These are phyloP conservation scores for Histomonas meleagridis DNA, from an alignment of 208 protist species.

Conservation along the genomic window DNA sequence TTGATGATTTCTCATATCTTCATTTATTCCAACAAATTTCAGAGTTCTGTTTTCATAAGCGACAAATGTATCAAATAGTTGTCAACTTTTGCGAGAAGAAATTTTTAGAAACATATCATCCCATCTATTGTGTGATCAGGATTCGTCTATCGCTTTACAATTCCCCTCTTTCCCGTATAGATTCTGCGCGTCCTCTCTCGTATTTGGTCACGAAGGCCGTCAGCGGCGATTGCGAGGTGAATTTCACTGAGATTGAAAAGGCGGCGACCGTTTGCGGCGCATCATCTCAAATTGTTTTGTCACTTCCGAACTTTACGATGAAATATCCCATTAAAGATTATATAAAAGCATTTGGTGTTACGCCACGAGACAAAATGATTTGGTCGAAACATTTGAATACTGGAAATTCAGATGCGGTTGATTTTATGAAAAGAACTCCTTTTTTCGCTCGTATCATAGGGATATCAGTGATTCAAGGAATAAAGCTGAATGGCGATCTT, in stretches of 20 bases:
- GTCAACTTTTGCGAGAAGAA: background rate
- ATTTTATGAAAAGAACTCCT: background rate
- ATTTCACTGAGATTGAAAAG: background rate
- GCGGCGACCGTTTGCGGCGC: background rate
- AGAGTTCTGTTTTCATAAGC: background rate
- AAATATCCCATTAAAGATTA: background rate
- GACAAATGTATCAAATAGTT: background rate
- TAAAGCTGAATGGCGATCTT: background rate
- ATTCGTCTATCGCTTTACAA: background rate
- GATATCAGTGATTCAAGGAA: background rate
- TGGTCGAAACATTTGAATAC: background rate
- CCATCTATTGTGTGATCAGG: background rate
- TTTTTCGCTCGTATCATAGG: background rate
- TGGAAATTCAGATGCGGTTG: background rate
- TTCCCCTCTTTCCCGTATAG: background rate
- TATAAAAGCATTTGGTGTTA: background rate
- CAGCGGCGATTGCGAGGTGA: background rate
- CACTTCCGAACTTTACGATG: background rate
- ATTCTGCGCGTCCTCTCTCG: background rate
- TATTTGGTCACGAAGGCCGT: background rate
- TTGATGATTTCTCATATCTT: slow-evolving; percentile 1
- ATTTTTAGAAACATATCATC: background rate
- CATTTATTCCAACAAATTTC: background rate
- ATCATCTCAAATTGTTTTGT: background rate
- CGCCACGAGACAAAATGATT: background rate